Conservation (phyloP, 176 grass and related monocot species). For the Musa troglodytarum region DNA sequence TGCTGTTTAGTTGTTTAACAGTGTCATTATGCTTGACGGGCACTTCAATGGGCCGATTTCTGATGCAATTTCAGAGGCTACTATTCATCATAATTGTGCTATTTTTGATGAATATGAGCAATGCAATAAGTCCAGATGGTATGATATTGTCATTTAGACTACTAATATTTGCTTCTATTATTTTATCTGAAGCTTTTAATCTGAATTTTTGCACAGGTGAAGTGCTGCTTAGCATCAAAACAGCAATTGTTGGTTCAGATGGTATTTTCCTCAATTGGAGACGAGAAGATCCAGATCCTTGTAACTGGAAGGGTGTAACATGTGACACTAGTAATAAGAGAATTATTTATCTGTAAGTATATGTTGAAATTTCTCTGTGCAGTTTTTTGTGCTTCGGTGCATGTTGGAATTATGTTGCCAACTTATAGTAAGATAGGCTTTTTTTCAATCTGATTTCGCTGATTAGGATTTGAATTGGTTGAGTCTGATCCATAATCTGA, state of each 20-base stretch:
- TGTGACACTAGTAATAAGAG: constrained; percentile 58
- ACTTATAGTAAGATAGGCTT: too few relatives aligned
- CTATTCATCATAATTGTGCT: constrained; percentile 47
- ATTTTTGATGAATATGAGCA: constrained; percentile 30
- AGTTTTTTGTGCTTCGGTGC: too few relatives aligned
- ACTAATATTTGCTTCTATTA: constrained; percentile 11
- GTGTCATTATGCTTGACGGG: constrained; percentile 47
- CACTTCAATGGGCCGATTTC: constrained; percentile 63
- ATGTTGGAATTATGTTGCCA: too few relatives aligned
- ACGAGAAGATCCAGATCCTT: constrained; percentile 84
- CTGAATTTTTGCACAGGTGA: constrained; percentile 40
- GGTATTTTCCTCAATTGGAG: constrained; percentile 78
- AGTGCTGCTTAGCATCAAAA: constrained; percentile 79
- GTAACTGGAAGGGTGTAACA: constrained; percentile 83
- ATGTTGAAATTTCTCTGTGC: not conserved
- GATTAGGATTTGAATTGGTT: too few relatives aligned
- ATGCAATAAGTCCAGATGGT: constrained; percentile 81
- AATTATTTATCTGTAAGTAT: constrained; percentile 77
- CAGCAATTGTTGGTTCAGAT: constrained; percentile 71
- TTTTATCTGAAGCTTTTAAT: constrained; percentile 10
- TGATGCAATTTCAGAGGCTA: constrained; percentile 42
- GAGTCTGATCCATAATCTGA: too few relatives aligned
- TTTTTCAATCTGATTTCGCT: too few relatives aligned
- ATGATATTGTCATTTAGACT: constrained; percentile 14
- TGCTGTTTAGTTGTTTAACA: not conserved